Evolutionary conservation across 441 rosid species (phyloP).

Genomic region (Euphorbia celastroides): DNA sequence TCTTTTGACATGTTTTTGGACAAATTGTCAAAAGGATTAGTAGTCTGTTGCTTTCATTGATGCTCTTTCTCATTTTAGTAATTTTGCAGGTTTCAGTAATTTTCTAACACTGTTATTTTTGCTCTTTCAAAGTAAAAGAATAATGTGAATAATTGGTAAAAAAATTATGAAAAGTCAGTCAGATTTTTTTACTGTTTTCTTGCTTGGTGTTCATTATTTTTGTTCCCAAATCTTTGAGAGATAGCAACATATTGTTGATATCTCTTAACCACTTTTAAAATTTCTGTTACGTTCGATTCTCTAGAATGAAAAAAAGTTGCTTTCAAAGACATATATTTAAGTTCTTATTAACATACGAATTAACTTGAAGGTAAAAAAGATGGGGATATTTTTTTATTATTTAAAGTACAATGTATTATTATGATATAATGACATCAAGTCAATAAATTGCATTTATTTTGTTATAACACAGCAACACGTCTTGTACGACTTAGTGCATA

Average conservation of each 20-base stretch:
- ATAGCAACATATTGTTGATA: too few species aligned
- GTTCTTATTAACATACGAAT: not conserved
- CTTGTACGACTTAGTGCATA: not conserved
- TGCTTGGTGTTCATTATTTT: too few species aligned
- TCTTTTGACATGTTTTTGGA: slow-evolving; percentile 13
- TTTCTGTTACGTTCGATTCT: too few species aligned
- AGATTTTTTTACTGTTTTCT: too few species aligned
- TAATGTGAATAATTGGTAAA: not conserved
- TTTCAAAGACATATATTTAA: not conserved
- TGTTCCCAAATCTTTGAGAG: too few species aligned
- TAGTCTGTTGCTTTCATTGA: slow-evolving; percentile 19
- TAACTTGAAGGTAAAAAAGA: not conserved
- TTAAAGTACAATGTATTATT: not conserved
- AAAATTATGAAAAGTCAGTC: too few species aligned
- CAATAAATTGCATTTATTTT: slow-evolving; percentile 3
- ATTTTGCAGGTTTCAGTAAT: not conserved
- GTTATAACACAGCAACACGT: not conserved
- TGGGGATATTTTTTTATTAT: not conserved
- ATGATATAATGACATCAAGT: not conserved
- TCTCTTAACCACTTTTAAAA: too few species aligned
- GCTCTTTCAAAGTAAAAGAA: not conserved
- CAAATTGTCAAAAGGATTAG: slow-evolving; percentile 24
- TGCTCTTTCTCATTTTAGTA: slow-evolving; percentile 13
- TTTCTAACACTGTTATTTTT: not conserved
- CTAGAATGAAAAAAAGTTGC: too few species aligned